Base-by-base conservation (phyloP, 768 basidiomycete species). In the Ramaria sp. region DNA sequence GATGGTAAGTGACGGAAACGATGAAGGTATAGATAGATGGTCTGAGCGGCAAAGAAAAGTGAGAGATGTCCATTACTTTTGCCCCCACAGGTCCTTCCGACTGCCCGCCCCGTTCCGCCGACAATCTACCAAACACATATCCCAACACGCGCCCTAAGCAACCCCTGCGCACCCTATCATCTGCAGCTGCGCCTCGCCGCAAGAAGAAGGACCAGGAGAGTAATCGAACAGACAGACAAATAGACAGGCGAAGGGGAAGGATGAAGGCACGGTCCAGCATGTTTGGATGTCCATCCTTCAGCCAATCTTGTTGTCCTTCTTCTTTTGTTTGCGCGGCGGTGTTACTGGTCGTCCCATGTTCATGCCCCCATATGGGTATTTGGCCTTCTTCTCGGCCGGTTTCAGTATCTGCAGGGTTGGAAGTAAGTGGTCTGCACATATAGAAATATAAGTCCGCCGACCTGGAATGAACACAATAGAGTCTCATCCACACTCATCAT, bases 401-500 rank as follows among this genome's bases (percentile, higher is more conserved):
- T 99, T 99, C 65, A 99, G 77, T 62, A 99, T 99, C 93, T 96
- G 53, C 7, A 22, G 41, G 20, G 39, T 38, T 13, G 22, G 34
- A 33, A 59, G 34, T 49, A 55, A 53, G 57, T 42, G 54, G 46
- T 59, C n/a, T 51, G 4, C 31, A 33, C 5, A 24, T 11, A 39
- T 41, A 53, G 30, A 33, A 39, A 38, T 56, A 33, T 24, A 27
- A 15, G 19, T n/a, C 34, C 46, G 62, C 77, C 59, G 61, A 94
- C 92, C 74, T 97, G 95, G 91, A 98, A 97, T 7, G 94, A 97
- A 73, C 95, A 97, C 62, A 98, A 70, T 62, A 98, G 71, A 9
- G 95, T 96, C 73, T 97, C 95, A 65, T 97, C 95, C 43, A 99
- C 95, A 66, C 90, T 93, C 95, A 98, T 99, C 95, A 99, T 99